Base-by-base conservation (phyloP, 164 flowering plant species). In the Pachysandra terminalis region DNA sequence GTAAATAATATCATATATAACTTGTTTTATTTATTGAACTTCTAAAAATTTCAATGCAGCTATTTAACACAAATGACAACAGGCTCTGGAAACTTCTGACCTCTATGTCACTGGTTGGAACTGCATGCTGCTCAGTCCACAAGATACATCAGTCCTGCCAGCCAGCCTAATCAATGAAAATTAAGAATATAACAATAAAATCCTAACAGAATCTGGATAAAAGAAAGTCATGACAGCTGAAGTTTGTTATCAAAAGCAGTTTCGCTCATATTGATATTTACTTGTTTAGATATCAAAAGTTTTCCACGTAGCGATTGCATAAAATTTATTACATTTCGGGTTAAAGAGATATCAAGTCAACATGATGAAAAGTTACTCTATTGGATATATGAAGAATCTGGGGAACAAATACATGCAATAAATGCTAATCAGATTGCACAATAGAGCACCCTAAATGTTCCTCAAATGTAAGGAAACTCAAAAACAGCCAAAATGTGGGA, bases 91-190 rank as follows among this genome's bases (percentile, higher is more conserved):
- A 53, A 74, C 66, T 59, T 64, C 93, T 81, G 68, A 90, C 98
- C 98, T 91, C 85, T 65, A 87, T 71, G 58, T 75, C 79, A 66
- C 71, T 76, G 26, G 87, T 73, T 23, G 87, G 82, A 69, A 60
- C 88, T 73, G 76, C 83, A 75, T 74, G 82, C 98, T 90, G 98
- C 89, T 78, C 79, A 88, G 74, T 71, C 78, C 86, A 86, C 73
- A 84, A 86, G 68, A 88, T 68, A 81, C n/a, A 79, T 81, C 80
- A 89, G 83, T 85, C 91, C 85, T 80, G 87, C 84, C 85, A 87
- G 80, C 78, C 83, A 86, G 79, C 82, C 82, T 81, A 82, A 85
- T 82, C 78, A 82, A 88, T 84, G 70, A 75, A 85, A 71, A 75
- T 74, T 75, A 75, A 76, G 68, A 77, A 81, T 67, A 70, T 76